Conservation (phyloP, 352 stramenopile species). For the Phytopythium vexans region DNA sequence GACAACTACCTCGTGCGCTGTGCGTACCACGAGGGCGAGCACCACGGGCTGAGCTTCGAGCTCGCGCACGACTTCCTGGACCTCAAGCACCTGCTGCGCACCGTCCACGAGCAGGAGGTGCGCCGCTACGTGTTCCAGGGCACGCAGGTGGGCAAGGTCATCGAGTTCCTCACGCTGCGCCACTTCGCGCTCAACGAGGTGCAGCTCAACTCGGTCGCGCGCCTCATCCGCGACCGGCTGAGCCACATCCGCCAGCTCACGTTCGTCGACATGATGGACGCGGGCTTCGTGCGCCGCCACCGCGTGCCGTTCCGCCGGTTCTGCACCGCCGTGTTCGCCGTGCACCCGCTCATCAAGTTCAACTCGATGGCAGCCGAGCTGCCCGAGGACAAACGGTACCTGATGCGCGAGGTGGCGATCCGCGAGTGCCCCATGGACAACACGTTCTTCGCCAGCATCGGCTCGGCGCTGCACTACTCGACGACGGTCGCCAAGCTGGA, state of each 20-base stretch:
- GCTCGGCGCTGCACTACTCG: conserved; percentile 55
- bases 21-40: conserved; percentile 42
- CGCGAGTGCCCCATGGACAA: conserved; percentile 50
- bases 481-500: conserved; percentile 47
- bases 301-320: conserved; percentile 43
- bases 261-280: conserved; percentile 42
- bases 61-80: conserved; percentile 45
- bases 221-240: conserved; percentile 36
- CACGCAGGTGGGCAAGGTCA: conserved; percentile 52
- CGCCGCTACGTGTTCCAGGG: conserved; percentile 48
- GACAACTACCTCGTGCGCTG: conserved; percentile 42
- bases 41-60: conserved; percentile 52
- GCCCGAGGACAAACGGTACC: conserved; percentile 32
- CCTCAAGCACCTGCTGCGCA: conserved; percentile 43
- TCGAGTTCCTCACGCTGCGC: conserved; percentile 48
- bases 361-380: conserved; percentile 42
- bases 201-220: conserved; percentile 40
- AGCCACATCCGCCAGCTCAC: conserved; percentile 42
- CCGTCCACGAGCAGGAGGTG: conserved; percentile 44
- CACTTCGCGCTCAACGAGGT: conserved; percentile 42
- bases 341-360: conserved; percentile 49
- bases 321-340: conserved; percentile 39
- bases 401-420: conserved; percentile 39
- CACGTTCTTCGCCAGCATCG: conserved; percentile 44
- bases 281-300: conserved; percentile 33